phyloP scores from a whole-genome alignment of 164 flowering plant genomes.

The Taxillus chinensis region DNA sequence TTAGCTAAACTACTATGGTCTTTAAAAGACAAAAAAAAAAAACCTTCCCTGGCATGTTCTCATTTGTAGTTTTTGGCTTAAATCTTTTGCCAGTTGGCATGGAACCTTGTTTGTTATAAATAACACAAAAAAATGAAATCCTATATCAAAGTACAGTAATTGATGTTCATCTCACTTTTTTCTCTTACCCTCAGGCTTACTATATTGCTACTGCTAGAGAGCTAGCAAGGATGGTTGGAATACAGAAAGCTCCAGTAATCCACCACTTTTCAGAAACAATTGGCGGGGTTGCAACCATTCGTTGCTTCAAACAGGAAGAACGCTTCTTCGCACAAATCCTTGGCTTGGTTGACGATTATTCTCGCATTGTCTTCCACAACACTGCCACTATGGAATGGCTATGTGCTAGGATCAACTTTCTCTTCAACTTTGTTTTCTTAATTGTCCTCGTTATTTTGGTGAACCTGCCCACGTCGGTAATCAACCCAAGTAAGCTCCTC shows the following conservation, averaged over 20 bases:
- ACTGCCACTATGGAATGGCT: slow-evolving; percentile 82
- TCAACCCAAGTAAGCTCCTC: slow-evolving; percentile 67
- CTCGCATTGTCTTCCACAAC: slow-evolving; percentile 58
- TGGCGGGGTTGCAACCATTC: slow-evolving; percentile 52
- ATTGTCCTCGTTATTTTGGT: slow-evolving; percentile 62
- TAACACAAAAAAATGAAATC: no score
- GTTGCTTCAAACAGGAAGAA: slow-evolving; percentile 60
- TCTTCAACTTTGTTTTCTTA: slow-evolving; percentile 71
- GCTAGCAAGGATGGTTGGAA: slow-evolving; percentile 72
- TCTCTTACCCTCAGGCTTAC: slow-evolving; percentile 53
- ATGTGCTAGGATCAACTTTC: slow-evolving; percentile 56
- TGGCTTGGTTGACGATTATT: slow-evolving; percentile 50
- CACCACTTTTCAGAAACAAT: slow-evolving; percentile 77
- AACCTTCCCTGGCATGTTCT: no score
- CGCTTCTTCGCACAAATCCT: slow-evolving; percentile 37
- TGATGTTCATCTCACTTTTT: neutral
- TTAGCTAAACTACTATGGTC: no score
- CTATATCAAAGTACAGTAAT: no score
- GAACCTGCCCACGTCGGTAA: slow-evolving; percentile 51
- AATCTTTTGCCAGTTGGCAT: no score
- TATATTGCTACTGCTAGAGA: slow-evolving; percentile 76
- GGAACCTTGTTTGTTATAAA: neutral
- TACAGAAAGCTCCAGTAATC: slow-evolving; percentile 54
- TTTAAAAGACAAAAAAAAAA: no score
- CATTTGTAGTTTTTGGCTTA: no score